Evolutionary conservation across 345 rosid genomes (phyloP), one percentile per base, ranked within the genome.

Genomic region (Aquilaria yunnanensis): DNA sequence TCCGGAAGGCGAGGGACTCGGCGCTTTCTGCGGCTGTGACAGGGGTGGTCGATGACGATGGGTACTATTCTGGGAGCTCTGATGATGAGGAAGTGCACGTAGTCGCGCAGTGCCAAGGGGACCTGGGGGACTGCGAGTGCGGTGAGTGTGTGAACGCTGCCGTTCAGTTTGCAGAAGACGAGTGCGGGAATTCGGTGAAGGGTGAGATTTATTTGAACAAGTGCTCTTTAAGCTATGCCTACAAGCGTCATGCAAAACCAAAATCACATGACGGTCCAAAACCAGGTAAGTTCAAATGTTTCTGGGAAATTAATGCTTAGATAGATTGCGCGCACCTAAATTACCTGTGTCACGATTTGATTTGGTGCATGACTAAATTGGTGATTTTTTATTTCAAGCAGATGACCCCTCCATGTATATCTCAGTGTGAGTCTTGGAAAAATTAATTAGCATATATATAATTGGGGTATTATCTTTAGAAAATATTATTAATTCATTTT

Each of bases 21-120:
- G 96, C 86, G 1, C 66, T 89, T 41, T 61, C 63, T 37, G 69
- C 29, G 4, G 59, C 58, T 80, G 70, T 67, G 57, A 70, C 41
- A 30, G 81, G 74, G n/a, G 75, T 80, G 1, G 71, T 23, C 23
- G 76, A 70, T n/a, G 72, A 74, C 3, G 67, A 63, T 14, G 84
- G 87, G 14, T 83, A 78, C 67, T 82, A 61, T 43, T 78, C 74
- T 4, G 63, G 56, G 47, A 78, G 70, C 32, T 66, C 65, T 67
- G 23, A 23, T 23, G 23, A 23, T 23, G 83, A 74, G 47, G 47
- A 62, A 47, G 61, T 92, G 63, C 77, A 64, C 37, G 79, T 82
- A 6, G 64, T 74, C 67, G 96, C 80, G 9, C 84, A 87, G 57
- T 92, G 98, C 59, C 88, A 85, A 49, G 89, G 74, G 12, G 89